Base-by-base conservation (phyloP, 2,329 filamentous ascomycete species). In the Xylariaceae sp. region DNA sequence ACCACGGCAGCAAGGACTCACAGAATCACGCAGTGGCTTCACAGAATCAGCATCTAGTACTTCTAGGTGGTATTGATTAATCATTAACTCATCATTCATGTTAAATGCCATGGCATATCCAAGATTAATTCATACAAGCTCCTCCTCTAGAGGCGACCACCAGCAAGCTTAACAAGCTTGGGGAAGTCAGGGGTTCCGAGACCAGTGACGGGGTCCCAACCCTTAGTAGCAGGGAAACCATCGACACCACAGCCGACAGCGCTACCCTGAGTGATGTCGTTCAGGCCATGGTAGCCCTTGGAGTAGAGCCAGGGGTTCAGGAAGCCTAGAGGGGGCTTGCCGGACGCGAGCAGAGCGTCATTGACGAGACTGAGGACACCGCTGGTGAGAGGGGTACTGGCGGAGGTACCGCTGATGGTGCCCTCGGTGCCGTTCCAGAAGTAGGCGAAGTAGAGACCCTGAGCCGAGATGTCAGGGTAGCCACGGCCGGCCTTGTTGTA, bases 321-420 rank as follows among this genome's bases (percentile, higher is more conserved):
- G 66, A 77, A 78, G 1, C 77, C 76, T 2, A 78, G 66, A 0
- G 71, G 66, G 6, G 68, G 67, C 67, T 80, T 78, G 6, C 81
- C 81, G 9, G 73, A 73, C 0, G 78, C 73, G 15, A 87, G 70
- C 11, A 84, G 74, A 0, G 82, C 83, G 62, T 87, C 85, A 64
- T 88, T 88, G 50, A 88, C 74, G 3, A 88, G 75, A 1, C 81
- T 74, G 44, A 88, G 75, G 58, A 88, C 76, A 15, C 77, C 81
- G 0, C 82, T 77, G 2, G 82, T 79, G 0, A 82, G 73, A 0
- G 86, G 86, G 0, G 80, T 74, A 0, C 83, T 80, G 10, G 83
- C 83, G 7, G 76, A 79, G 1, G 79, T 82, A 3, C 82, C 82
- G 42, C 74, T 76, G 37, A 84, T 77, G 0, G 69, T 66, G 4